Evolutionary conservation across 805 yeast genomes (phyloP), one percentile per base, ranked within the genome.

Genomic region (Saccharomycopsis sp.): DNA sequence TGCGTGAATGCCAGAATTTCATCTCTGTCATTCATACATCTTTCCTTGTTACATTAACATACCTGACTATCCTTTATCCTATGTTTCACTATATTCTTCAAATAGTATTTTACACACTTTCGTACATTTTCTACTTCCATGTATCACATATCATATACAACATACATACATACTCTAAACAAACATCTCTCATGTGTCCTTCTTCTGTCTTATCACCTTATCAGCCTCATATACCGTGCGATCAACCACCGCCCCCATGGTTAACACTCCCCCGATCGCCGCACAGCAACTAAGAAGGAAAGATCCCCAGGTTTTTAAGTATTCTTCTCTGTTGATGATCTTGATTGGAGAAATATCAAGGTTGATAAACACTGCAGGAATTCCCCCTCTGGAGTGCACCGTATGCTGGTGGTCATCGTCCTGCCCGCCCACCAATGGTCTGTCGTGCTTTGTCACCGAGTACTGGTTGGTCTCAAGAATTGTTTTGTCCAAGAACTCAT

Each of bases 321-420:
- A 77, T 53, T 73, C 84, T 71, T 94, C 96, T 59, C 82, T 78
- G 73, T 93, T 90, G 67, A 92, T 88, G 55, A 94, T 91, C 69
- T 91, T 90, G 76, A 94, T 77, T 9, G 98, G 97, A 58, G 96
- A 85, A 70, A 94, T 91, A 67, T 94, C 98, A 73, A 92, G 92
- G 66, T 85, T 77, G 74, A 94, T 82, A 70, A 84, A 89, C 2
- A 91, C 78, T 2, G 97, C 97, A 0, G 99, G 98, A 15, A 87
- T 75, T 5, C 99, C 99, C 17, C 97, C 97, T 57, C 82, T 75
- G 1, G 86, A 81, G 64, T 87, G 94, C 23, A 85, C 63, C 0
- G 97, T 89, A 69, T 89, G 85, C 52, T 91, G 92, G 72, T 94
- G 97, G 69, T 93, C 97, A 22, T 80, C 87, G 68, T 93, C 99